A percentile compares a stretch with the other conserved stretches of the same genome.
Conservation (phyloP, 2,329 filamentous ascomycete species). For the Cadophora gregata region DNA sequence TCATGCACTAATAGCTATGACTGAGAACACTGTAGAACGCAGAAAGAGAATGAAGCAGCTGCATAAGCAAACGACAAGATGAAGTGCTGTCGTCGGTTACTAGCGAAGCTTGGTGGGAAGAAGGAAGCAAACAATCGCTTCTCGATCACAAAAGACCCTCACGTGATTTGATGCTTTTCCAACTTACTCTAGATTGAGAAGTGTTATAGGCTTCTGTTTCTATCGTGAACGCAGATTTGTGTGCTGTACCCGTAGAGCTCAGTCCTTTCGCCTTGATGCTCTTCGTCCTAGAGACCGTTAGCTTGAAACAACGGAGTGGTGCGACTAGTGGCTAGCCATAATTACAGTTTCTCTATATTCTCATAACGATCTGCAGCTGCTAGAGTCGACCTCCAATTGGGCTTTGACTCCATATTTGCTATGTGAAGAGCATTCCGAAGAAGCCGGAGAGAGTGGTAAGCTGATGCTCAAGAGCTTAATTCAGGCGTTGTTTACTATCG, state of each 20-base stretch:
- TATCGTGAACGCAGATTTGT: slow-evolving; percentile 62
- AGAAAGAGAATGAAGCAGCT: neutral
- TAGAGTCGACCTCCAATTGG: slow-evolving; percentile 42
- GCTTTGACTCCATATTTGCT: slow-evolving; percentile 33
- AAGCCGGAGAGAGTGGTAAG: slow-evolving; percentile 17
- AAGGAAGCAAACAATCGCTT: too few species aligned
- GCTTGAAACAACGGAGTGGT: neutral
- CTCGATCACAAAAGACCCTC: neutral
- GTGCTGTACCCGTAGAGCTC: slow-evolving; percentile 53
- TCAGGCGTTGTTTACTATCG: slow-evolving; percentile 14
- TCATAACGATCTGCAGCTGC: slow-evolving; percentile 60
- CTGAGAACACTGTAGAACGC: too few species aligned
- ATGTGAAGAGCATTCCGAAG: slow-evolving; percentile 23
- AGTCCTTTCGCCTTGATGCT: slow-evolving; percentile 47
- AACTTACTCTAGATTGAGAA: slow-evolving; percentile 62
- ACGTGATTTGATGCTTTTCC: slow-evolving; percentile 18
- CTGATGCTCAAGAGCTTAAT: neutral
- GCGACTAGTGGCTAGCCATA: slow-evolving; percentile 23
- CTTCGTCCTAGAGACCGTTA: slow-evolving; percentile 34
- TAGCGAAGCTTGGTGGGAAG: too few species aligned
- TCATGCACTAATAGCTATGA: too few species aligned
- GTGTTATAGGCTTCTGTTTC: slow-evolving; percentile 69
- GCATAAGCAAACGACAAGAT: too few species aligned
- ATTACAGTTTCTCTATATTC: slow-evolving; percentile 67
- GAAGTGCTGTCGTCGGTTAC: too few species aligned